Conservation (phyloP, 78 protist genomes). For the Tieghemostelium lacteum region DNA sequence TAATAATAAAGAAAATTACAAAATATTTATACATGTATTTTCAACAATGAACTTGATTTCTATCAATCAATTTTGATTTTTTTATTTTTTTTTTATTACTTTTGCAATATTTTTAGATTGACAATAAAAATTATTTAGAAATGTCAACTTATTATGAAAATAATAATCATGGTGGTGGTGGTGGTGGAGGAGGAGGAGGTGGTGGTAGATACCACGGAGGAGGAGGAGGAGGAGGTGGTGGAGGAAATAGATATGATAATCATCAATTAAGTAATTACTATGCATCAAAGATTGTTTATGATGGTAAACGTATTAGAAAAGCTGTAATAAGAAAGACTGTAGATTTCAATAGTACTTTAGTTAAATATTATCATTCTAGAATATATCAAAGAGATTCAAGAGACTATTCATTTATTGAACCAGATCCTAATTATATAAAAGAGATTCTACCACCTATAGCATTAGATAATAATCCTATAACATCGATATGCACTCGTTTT, state of each 20-base stretch:
- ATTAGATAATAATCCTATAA: conserved; percentile 61
- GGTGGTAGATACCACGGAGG: conserved; percentile 23
- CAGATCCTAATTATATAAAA: conserved; percentile 63
- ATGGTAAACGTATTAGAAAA: conserved; percentile 90
- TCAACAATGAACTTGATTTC: too few relatives aligned
- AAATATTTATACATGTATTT: too few relatives aligned
- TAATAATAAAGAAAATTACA: too few relatives aligned
- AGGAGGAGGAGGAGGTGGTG: conserved; percentile 7
- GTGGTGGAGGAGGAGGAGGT: conserved; percentile 52
- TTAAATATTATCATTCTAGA: conserved; percentile 56
- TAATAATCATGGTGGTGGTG: not conserved
- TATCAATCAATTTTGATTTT: too few relatives aligned
- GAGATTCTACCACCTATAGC: conserved; percentile 85
- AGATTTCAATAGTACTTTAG: conserved; percentile 80
- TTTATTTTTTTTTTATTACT: too few relatives aligned
- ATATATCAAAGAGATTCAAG: conserved; percentile 64
- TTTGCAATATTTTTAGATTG: too few relatives aligned
- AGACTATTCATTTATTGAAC: conserved; percentile 65
- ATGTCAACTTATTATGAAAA: too few relatives aligned
- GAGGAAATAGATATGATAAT: conserved; percentile 29
- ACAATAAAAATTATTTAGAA: too few relatives aligned
- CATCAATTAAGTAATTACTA: conserved; percentile 48
- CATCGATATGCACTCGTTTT: conserved; percentile 76
- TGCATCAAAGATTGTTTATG: conserved; percentile 81
- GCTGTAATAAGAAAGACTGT: conserved; percentile 86